Evolutionary conservation across 257 asterid genomes (phyloP), one percentile per base, ranked within the genome.

Genomic region (Ocimum tenuiflorum): DNA sequence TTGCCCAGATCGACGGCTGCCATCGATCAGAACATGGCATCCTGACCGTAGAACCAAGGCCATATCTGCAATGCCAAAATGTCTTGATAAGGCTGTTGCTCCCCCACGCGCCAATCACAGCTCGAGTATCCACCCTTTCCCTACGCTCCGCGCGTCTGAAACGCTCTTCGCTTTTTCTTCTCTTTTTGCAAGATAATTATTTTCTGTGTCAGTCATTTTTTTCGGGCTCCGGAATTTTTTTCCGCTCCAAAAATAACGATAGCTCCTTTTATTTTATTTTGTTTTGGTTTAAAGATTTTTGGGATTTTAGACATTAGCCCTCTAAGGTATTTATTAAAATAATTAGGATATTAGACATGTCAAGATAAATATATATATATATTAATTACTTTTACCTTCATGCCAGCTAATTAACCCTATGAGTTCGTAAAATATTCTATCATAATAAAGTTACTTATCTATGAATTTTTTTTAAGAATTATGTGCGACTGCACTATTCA

Each of bases 11-110:
- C 72, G 8, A 71, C 70, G 80, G 73, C 27, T 39, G 54, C 7
- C 5, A 41, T 70, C 0, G 41, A 27, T 33, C 1, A 38, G 24
- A 35, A 27, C 55, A 33, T 18, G 65, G 75, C 54, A 79, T 75
- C 78, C 53, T 65, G 75, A 68, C 78, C 85, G 78, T 82, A 17
- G 64, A 73, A 48, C 56, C 72, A 72, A 76, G 63, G 78, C 59
- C 51, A 70, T 60, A 73, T 67, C 75, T 63, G 27, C 55, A 59
- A 60, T 19, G 80, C 64, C 73, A 56, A 75, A 75, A 70, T 68
- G 72, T 39, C 71, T 45, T 41, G 80, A 76, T 71, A 71, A 76
- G 74, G 77, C 66, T 71, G 68, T 23, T 60, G 29, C 27, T 15
- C 29, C 6, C 29, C 50, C 64, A 69, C 77, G 63, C 77, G 80